Conservation (phyloP, 176 grass and related monocot species). For the Zoysia pacifica region DNA sequence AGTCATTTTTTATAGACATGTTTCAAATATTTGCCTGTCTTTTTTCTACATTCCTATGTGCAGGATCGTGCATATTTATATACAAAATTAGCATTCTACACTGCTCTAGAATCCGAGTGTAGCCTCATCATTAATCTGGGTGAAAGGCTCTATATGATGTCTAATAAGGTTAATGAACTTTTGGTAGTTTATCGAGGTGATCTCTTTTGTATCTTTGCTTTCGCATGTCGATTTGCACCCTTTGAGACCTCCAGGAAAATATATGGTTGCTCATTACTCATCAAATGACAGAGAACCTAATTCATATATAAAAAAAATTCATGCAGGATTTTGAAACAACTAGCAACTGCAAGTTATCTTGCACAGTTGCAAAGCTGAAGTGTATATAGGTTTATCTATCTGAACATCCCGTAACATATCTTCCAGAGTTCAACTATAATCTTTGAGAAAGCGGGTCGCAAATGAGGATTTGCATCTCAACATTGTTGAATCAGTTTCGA, state of each 20-base stretch:
- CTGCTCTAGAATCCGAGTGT: neutral
- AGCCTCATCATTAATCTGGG: neutral
- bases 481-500: slow-evolving; percentile 63
- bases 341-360: neutral
- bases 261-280: neutral
- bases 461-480: slow-evolving; percentile 64
- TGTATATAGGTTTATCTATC: slow-evolving; percentile 37
- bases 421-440: slow-evolving; percentile 68
- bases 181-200: slow-evolving; percentile 34
- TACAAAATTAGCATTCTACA: slow-evolving; percentile 15
- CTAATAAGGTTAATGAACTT: neutral
- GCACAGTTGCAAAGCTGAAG: neutral
- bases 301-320: neutral
- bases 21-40: neutral
- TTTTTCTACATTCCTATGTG: neutral
- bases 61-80: neutral
- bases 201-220: slow-evolving; percentile 61
- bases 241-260: slow-evolving; percentile 46
- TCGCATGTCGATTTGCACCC: slow-evolving; percentile 30
- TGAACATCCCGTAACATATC: slow-evolving; percentile 53
- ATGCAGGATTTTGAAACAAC: neutral
- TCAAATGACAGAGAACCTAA: neutral
- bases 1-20: slow-evolving; percentile 2
- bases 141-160: slow-evolving; percentile 25
- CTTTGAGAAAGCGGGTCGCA: slow-evolving; percentile 64